A percentile compares a stretch with the other conserved stretches of the same genome.
Evolutionary conservation across 2,329 filamentous ascomycete genomes (phyloP).

Genomic region (Claviceps maximensis): DNA sequence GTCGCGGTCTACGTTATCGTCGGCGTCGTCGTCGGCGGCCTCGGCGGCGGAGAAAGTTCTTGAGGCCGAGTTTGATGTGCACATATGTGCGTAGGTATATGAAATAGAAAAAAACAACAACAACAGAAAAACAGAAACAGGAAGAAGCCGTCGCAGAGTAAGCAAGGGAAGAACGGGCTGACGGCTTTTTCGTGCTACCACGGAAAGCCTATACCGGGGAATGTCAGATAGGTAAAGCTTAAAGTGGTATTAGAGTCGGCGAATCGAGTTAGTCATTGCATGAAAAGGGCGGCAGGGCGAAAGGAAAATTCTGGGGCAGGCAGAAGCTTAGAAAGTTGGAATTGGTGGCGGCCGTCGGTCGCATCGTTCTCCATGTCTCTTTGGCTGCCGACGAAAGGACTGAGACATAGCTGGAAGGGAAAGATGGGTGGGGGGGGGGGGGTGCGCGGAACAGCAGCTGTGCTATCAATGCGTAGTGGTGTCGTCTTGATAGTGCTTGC

Average conservation of each 20-base stretch:
- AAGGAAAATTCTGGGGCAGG: background rate
- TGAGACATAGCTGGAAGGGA: conserved; percentile 2
- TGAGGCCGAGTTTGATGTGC: background rate
- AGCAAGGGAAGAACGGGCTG: background rate
- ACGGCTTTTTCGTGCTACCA: background rate
- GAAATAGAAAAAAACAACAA: background rate
- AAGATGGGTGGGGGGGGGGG: background rate
- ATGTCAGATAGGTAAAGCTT: background rate
- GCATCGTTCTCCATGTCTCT: background rate
- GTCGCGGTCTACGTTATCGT: background rate
- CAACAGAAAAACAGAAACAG: background rate
- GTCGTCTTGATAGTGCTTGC: no score
- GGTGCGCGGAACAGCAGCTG: background rate
- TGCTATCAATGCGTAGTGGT: background rate
- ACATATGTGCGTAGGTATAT: background rate
- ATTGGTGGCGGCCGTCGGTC: background rate
- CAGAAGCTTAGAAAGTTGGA: background rate
- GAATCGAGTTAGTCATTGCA: conserved; percentile 1
- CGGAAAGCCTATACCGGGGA: background rate
- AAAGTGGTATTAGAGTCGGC: background rate
- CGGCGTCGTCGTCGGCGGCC: background rate
- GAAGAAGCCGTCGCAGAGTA: background rate
- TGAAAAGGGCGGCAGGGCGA: conserved; percentile 1
- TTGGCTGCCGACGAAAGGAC: background rate
- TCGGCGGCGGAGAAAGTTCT: background rate